A percentile compares a stretch with the other conserved stretches of the same genome.
Conservation (phyloP, 768 basidiomycete genomes). For the Filobasidium floriforme region DNA sequence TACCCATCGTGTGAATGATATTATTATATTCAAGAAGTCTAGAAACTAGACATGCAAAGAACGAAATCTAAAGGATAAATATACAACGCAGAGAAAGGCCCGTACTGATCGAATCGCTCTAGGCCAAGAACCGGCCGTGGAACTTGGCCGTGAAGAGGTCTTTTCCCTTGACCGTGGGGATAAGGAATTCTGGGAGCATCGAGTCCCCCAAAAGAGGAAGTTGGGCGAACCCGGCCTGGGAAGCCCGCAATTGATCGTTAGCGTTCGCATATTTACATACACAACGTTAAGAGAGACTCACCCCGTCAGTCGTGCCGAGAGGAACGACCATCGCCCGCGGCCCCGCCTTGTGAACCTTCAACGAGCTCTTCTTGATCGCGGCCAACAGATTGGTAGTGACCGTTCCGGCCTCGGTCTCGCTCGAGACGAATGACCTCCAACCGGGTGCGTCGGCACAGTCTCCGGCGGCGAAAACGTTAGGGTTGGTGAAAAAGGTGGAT, state of each 20-base stretch:
- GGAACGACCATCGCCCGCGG: slow-evolving; percentile 19
- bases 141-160: slow-evolving; percentile 27
- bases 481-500: slow-evolving; percentile 23
- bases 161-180: slow-evolving; percentile 40
- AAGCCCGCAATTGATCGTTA: not conserved
- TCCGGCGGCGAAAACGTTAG: slow-evolving; percentile 38
- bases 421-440: slow-evolving; percentile 31
- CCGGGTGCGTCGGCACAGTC: slow-evolving; percentile 35
- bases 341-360: slow-evolving; percentile 21
- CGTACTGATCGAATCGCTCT: too few relatives aligned
- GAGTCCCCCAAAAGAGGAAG: slow-evolving; percentile 18
- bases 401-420: slow-evolving; percentile 22
- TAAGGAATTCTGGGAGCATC: slow-evolving; percentile 12
- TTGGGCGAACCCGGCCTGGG: slow-evolving; percentile 18
- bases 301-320: slow-evolving; percentile 11
- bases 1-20: too few relatives aligned
- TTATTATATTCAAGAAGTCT: too few relatives aligned
- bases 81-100: too few relatives aligned
- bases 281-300: too few relatives aligned
- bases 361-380: not conserved
- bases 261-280: not conserved
- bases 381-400: slow-evolving; percentile 44
- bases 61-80: too few relatives aligned
- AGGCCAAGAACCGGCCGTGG: slow-evolving; percentile 13
- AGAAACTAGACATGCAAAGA: too few relatives aligned